A percentile compares a stretch with the other conserved stretches of the same genome.
Evolutionary conservation across 2,329 filamentous ascomycete genomes (phyloP).

Genomic region (Ophiocordyceps unilateralis): DNA sequence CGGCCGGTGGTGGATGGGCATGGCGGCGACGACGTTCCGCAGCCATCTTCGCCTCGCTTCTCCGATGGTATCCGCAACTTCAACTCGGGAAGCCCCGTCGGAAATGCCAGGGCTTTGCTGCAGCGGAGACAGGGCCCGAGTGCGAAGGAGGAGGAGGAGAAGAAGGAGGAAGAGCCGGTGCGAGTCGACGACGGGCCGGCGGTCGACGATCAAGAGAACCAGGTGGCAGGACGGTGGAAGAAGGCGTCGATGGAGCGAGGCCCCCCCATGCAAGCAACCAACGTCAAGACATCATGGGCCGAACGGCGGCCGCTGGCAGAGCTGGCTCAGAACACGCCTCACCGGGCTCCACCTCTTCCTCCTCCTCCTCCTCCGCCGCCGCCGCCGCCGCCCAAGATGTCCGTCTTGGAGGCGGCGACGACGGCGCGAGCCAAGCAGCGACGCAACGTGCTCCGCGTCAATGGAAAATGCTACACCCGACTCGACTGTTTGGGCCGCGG

Average conservation of each 20-base stretch:
- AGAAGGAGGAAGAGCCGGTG: neutral
- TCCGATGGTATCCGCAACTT: conserved; percentile 26
- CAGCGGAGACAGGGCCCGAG: conserved; percentile 22
- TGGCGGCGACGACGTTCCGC: neutral
- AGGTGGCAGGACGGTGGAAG: conserved; percentile 53
- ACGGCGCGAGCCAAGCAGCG: conserved; percentile 58
- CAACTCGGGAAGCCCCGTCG: conserved; percentile 41
- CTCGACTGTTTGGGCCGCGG: conserved; percentile 84
- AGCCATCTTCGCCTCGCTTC: conserved; percentile 16
- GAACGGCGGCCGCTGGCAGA: conserved; percentile 37
- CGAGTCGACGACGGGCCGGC: conserved; percentile 35
- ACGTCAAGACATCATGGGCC: conserved; percentile 15
- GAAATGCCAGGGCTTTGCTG: conserved; percentile 21
- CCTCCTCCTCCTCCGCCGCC: conserved; percentile 73
- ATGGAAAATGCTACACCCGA: conserved; percentile 78
- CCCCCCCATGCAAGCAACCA: too few relatives aligned
- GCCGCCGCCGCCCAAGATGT: conserved; percentile 88
- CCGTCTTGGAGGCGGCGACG: conserved; percentile 78
- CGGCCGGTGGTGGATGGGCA: too few relatives aligned
- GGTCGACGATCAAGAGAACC: conserved; percentile 69
- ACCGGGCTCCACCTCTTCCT: conserved; percentile 59
- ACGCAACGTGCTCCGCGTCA: conserved; percentile 70
- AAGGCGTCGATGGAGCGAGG: too few relatives aligned
- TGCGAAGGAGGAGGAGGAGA: neutral
- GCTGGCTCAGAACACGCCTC: conserved; percentile 52